Conservation (phyloP, 257 asterid species). For the Solanum peruvianum region DNA sequence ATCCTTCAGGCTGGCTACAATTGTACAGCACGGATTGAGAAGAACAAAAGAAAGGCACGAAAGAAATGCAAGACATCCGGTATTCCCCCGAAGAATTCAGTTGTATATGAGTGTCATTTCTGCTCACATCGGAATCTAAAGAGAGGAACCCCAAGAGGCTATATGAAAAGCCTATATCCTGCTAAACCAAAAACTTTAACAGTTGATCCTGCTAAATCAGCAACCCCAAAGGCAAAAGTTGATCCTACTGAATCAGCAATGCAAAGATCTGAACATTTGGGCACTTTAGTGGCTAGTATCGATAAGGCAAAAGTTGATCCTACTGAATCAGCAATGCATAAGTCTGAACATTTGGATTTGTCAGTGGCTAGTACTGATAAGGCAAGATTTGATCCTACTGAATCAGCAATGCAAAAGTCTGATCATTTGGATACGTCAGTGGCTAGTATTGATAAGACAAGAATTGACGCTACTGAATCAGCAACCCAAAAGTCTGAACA, state of each 20-base stretch:
- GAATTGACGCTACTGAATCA: background rate
- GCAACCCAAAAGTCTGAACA: background rate
- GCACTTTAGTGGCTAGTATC: background rate
- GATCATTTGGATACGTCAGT: background rate
- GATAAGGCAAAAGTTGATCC: background rate
- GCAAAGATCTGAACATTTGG: background rate
- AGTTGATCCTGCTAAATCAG: conserved; percentile 3
- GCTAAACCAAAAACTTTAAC: conserved; percentile 21
- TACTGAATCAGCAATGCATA: background rate
- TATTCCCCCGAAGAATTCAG: conserved; percentile 28
- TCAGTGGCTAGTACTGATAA: background rate
- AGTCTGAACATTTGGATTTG: background rate
- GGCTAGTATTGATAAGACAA: background rate
- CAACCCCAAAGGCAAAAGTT: background rate
- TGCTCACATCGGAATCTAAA: conserved; percentile 52
- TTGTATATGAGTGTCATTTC: conserved; percentile 53
- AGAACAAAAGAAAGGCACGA: conserved; percentile 20
- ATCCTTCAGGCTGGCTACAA: conserved; percentile 60
- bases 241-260: background rate
- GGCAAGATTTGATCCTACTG: background rate
- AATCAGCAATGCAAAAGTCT: background rate
- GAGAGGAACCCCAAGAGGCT: conserved; percentile 67
- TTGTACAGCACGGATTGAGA: conserved; percentile 50
- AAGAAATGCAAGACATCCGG: conserved; percentile 24
- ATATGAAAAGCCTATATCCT: conserved; percentile 42